A percentile compares a stretch with the other conserved stretches of the same genome.
Evolutionary conservation across 2,329 filamentous ascomycete species (phyloP).

Genomic region (Fusarium sp.): DNA sequence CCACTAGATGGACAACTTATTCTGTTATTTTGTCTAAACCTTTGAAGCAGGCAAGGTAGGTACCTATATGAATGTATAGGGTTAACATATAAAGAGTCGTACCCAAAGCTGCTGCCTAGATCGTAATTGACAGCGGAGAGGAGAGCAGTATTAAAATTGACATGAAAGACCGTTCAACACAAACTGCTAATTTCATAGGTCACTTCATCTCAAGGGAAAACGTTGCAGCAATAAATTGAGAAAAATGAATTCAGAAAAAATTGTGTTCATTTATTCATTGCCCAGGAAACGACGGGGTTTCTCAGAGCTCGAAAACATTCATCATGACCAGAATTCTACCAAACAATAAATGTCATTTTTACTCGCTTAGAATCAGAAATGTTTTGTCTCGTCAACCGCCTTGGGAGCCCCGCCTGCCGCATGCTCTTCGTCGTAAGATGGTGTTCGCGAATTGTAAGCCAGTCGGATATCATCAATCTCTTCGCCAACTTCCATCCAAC

Average conservation of each 20-base stretch:
- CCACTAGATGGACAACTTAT: no score
- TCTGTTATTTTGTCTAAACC: no score
- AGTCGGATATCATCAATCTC: conserved; percentile 68
- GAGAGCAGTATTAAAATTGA: background rate
- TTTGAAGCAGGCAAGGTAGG: no score
- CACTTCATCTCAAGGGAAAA: background rate
- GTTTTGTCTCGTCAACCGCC: conserved; percentile 21
- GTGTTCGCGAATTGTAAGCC: conserved; percentile 59
- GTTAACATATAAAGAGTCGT: no score
- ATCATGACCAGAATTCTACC: background rate
- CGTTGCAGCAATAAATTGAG: background rate
- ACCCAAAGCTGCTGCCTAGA: background rate
- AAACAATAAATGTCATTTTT: background rate
- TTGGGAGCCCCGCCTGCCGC: conserved; percentile 27
- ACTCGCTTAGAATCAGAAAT: conserved; percentile 21
- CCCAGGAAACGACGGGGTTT: background rate
- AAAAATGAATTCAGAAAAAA: no score
- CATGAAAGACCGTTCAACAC: background rate
- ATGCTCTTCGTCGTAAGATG: conserved; percentile 57
- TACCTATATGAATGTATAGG: no score
- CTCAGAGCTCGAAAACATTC: background rate
- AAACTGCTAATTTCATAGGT: background rate
- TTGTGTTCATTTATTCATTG: background rate
- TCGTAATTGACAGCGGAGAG: background rate
- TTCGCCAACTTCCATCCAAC: conserved; percentile 82